phyloP scores from a whole-genome alignment of 768 basidiomycete genomes.

The Punctularia strigosozonata region DNA sequence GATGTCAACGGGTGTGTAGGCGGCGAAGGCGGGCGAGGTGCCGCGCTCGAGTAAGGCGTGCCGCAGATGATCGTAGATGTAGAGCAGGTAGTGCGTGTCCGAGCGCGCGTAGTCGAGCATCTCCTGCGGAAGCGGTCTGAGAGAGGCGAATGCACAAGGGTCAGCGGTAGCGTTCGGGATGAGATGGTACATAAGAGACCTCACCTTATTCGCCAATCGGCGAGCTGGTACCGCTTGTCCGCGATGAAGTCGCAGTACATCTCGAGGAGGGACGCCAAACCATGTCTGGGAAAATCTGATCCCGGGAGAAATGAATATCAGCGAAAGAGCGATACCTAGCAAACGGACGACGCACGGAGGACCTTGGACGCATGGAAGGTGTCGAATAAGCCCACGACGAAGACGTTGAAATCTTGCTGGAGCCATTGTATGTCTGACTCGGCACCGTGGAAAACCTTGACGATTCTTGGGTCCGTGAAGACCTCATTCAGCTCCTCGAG shows the following conservation, averaged over 20 bases:
- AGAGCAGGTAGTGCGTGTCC: slow-evolving; percentile 92
- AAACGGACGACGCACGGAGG: slow-evolving; percentile 35
- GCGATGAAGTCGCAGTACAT: slow-evolving; percentile 85
- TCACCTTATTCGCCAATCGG: slow-evolving; percentile 95
- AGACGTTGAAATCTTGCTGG: slow-evolving; percentile 90
- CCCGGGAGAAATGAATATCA: neutral
- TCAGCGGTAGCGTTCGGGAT: neutral
- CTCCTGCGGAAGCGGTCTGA: slow-evolving; percentile 68
- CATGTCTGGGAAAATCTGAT: slow-evolving; percentile 72
- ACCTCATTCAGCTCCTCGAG: slow-evolving; percentile 69
- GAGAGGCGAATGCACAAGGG: neutral
- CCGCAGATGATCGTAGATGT: slow-evolving; percentile 84
- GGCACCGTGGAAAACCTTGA: slow-evolving; percentile 94
- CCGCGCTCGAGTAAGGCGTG: slow-evolving; percentile 74
- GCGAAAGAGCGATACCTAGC: neutral
- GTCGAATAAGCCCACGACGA: slow-evolving; percentile 93
- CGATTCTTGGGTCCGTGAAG: slow-evolving; percentile 71
- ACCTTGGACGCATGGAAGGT: slow-evolving; percentile 90
- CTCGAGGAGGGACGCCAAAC: slow-evolving; percentile 72
- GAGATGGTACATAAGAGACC: slow-evolving; percentile 8
- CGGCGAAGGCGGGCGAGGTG: slow-evolving; percentile 26
- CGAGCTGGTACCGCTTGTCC: slow-evolving; percentile 93
- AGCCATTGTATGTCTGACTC: slow-evolving; percentile 93
- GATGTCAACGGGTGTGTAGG: slow-evolving; percentile 22
- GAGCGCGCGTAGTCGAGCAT: slow-evolving; percentile 92